Conservation (phyloP, 2,329 filamentous ascomycete genomes). For the Dactylellina cionopaga region DNA sequence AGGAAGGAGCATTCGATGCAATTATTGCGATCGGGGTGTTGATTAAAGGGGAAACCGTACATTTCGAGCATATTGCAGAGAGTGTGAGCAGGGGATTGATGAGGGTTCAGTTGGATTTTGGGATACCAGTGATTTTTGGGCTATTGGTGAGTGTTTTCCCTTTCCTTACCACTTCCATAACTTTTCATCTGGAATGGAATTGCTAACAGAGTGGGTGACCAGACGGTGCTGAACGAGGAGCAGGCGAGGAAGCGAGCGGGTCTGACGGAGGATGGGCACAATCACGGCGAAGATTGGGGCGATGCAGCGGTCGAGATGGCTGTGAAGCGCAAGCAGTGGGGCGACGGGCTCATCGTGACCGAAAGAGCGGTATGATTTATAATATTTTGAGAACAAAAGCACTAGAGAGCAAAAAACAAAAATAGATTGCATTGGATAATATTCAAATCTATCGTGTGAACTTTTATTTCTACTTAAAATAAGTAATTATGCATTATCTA, state of each 20-base stretch:
- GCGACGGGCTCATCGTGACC: slow-evolving; percentile 67
- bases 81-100: slow-evolving; percentile 90
- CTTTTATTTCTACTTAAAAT: neutral
- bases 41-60: slow-evolving; percentile 99
- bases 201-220: slow-evolving; percentile 51
- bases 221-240: slow-evolving; percentile 88
- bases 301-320: slow-evolving; percentile 92
- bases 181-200: neutral
- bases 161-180: neutral
- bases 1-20: slow-evolving; percentile 81
- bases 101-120: slow-evolving; percentile 88
- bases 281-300: slow-evolving; percentile 98
- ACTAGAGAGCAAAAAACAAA: neutral
- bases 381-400: neutral
- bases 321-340: slow-evolving; percentile 85
- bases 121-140: slow-evolving; percentile 90
- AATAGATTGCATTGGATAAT: neutral
- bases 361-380: slow-evolving; percentile 25
- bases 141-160: slow-evolving; percentile 61
- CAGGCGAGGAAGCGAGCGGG: slow-evolving; percentile 88
- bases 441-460: no score
- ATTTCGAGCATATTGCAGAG: slow-evolving; percentile 98
- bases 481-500: slow-evolving; percentile 5
- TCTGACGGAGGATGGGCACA: slow-evolving; percentile 75
- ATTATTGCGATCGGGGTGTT: slow-evolving; percentile 94